Evolutionary conservation across 2,329 filamentous ascomycete genomes (phyloP).

Genomic region (Diaporthe ilicicola): DNA sequence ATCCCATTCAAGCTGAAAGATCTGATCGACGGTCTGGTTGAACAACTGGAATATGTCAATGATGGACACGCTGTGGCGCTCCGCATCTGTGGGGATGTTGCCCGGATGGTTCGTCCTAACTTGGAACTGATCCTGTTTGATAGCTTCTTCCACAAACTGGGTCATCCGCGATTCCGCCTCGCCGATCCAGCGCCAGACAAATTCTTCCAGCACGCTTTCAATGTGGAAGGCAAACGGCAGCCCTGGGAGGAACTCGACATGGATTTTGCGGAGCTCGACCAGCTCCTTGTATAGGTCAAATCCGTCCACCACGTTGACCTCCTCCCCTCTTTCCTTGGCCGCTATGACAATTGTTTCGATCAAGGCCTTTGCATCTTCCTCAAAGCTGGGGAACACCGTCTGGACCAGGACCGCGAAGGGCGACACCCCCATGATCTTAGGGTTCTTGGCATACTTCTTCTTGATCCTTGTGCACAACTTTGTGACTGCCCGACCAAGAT

Average conservation of each 20-base stretch:
- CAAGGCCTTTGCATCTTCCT: constrained; percentile 86
- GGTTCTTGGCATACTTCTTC: constrained; percentile 89
- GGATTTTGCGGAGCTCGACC: constrained; percentile 83
- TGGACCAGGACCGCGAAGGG: constrained; percentile 76
- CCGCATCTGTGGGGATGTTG: constrained; percentile 75
- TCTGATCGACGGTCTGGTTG: constrained; percentile 88
- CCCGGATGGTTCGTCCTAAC: constrained; percentile 73
- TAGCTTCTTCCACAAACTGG: constrained; percentile 86
- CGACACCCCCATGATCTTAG: constrained; percentile 81
- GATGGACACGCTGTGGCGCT: constrained; percentile 91
- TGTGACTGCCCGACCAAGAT: constrained; percentile 85
- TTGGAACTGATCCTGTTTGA: constrained; percentile 88
- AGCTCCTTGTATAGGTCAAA: constrained; percentile 94
- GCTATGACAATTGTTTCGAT: constrained; percentile 81
- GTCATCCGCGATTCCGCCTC: constrained; percentile 81
- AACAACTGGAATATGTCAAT: constrained; percentile 95
- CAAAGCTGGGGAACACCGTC: constrained; percentile 88
- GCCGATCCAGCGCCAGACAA: constrained; percentile 95
- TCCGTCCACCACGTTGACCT: constrained; percentile 88
- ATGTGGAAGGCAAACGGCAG: constrained; percentile 86
- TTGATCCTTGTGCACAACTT: constrained; percentile 88
- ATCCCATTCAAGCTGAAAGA: constrained; percentile 88
- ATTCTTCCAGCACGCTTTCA: constrained; percentile 85
- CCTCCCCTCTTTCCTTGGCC: constrained; percentile 72
- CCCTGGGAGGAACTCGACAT: constrained; percentile 76